Evolutionary conservation across 441 rosid species (phyloP), one percentile per base, ranked within the genome.

Genomic region (Brassica balearica): DNA sequence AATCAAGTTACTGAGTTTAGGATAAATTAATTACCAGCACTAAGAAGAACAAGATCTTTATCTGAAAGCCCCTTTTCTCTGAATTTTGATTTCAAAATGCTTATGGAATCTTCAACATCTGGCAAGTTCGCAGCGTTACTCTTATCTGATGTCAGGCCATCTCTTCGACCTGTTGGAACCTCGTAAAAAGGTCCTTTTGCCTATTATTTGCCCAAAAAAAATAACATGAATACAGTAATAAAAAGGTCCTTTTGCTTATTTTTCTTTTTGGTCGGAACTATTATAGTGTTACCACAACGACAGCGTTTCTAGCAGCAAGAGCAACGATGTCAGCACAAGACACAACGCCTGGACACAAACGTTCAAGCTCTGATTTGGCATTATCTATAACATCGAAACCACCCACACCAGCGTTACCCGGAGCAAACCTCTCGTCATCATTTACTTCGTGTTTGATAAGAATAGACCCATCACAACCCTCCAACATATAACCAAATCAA

Each of bases 381-480:
- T 73, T 72, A 5, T 87, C 86, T 48, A 92, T 84, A 27, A 89
- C 85, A 2, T 86, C 86, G 29, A 83, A 89, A 68, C 90, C 94
- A 2, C 32, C 71, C 5, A 90, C 79, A 5, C 93, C 96, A 25
- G 62, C 51, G 74, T 89, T 89, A 6, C 87, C 90, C 0, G 0
- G 2, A 1, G 91, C 94, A 0, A 9, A 29, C 46, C 66, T 65
- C 82, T 93, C 97, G 0, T 82, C 83, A 8, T 48, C 81, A 9
- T 25, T 83, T 17, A 75, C 89, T 7, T 82, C 87, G 7, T 78
- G 76, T 62, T 83, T 78, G 38, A 92, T 73, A 76, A 94, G 81
- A 63, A 91, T 89, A 1, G 98, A 94, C 23, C 87, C 95, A 80
- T 92, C 97, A 73, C 97, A 92, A 2, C 97, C 98, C 59, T 53